Evolutionary conservation across 352 stramenopile genomes (phyloP).

Genomic region (Globisporangium recalcitrans): DNA sequence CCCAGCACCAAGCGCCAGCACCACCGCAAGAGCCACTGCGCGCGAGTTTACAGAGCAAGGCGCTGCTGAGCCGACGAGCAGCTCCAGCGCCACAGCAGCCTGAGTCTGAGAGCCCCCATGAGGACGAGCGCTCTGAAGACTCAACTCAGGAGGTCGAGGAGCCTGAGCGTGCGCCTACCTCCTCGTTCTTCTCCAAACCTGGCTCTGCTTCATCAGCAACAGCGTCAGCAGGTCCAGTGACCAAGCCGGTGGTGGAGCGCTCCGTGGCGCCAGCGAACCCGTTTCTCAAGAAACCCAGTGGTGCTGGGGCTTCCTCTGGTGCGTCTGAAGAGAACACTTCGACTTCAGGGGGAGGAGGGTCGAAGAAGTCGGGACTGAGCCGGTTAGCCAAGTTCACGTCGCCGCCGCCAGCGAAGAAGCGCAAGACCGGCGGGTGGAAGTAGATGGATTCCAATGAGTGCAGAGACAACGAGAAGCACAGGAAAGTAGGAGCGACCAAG

Average conservation of each 20-base stretch:
- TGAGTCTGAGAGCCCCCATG: not conserved
- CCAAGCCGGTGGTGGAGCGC: slow-evolving; percentile 21
- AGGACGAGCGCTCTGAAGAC: slow-evolving; percentile 1
- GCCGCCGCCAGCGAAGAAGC: slow-evolving; percentile 32
- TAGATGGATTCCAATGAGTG: slow-evolving; percentile 12
- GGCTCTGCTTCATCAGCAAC: not conserved
- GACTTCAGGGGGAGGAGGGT: not conserved
- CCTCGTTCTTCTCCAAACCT: slow-evolving; percentile 14
- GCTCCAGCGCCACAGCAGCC: not conserved
- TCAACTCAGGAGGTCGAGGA: slow-evolving; percentile 4
- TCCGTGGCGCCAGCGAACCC: slow-evolving; percentile 61
- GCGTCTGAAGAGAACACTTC: not conserved
- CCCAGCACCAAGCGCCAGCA: not conserved
- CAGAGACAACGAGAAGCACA: not conserved
- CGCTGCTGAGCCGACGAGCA: slow-evolving; percentile 14
- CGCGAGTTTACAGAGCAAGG: slow-evolving; percentile 15
- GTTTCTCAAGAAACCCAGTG: slow-evolving; percentile 59
- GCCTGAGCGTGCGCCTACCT: not conserved
- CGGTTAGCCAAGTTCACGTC: slow-evolving; percentile 61
- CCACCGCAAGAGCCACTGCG: slow-evolving; percentile 4
- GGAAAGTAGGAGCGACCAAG: too few species aligned
- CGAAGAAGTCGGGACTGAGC: slow-evolving; percentile 51
- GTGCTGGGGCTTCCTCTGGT: slow-evolving; percentile 12
- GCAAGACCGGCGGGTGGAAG: slow-evolving; percentile 24
- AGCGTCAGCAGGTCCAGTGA: not conserved